Evolutionary conservation across 2,329 filamentous ascomycete genomes (phyloP).

Genomic region (Boeremia lycopersici): DNA sequence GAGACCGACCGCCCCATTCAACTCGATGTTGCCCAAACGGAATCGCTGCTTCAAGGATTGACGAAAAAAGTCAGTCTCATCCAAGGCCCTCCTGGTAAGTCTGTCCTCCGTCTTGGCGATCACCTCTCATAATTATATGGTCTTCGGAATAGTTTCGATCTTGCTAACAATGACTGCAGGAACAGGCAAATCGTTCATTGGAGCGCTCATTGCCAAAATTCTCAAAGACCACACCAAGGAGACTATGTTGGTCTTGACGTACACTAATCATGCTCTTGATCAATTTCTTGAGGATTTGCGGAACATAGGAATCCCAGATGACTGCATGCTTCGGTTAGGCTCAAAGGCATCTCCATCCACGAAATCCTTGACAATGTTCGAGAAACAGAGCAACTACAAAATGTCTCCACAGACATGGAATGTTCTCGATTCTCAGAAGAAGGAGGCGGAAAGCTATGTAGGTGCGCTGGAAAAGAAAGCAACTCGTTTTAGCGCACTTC

Average conservation of each 20-base stretch:
- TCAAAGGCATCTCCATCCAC: constrained; percentile 62
- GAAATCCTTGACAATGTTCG: constrained; percentile 53
- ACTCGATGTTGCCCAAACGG: constrained; percentile 61
- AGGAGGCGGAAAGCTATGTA: constrained; percentile 43
- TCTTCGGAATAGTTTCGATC: background rate
- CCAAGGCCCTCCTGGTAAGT: constrained; percentile 72
- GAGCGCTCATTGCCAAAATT: constrained; percentile 64
- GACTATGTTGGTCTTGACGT: constrained; percentile 68
- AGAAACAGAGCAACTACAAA: constrained; percentile 46
- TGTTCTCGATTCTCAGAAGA: constrained; percentile 53
- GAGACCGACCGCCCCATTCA: constrained; percentile 32
- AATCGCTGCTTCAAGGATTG: constrained; percentile 63
- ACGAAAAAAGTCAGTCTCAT: constrained; percentile 64
- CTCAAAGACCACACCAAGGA: constrained; percentile 58
- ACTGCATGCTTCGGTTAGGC: constrained; percentile 66
- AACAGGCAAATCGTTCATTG: constrained; percentile 78
- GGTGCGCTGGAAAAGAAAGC: constrained; percentile 22
- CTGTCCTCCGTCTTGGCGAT: background rate
- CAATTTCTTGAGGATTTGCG: constrained; percentile 66
- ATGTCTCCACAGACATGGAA: constrained; percentile 45
- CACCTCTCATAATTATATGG: background rate
- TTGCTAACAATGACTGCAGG: constrained; percentile 50
- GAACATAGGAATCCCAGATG: constrained; percentile 60
- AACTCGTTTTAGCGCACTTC: constrained; percentile 8
- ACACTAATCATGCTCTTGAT: constrained; percentile 63